Evolutionary conservation across 805 yeast species (phyloP).

Genomic region (Zygosaccharomyces kombuchaensis): DNA sequence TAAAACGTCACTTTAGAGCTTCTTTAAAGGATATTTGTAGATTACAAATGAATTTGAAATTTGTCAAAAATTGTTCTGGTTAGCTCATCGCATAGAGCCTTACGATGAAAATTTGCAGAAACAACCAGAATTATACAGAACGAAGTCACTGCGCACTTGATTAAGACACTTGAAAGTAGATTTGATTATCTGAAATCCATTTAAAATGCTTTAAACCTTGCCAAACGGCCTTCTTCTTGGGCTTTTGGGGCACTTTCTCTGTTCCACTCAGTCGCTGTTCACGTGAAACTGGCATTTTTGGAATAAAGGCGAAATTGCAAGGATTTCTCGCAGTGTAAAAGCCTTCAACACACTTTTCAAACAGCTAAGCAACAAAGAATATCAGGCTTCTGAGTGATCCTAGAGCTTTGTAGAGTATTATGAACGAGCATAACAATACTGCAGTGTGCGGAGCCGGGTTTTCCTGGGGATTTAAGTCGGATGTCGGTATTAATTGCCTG

Average conservation of each 20-base stretch:
- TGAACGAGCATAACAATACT: constrained; percentile 3
- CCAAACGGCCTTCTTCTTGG: neutral
- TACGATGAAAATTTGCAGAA: constrained; percentile 5
- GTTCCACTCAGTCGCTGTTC: neutral
- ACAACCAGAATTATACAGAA: neutral
- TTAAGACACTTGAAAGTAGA: neutral
- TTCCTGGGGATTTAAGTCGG: constrained; percentile 17
- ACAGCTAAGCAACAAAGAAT: neutral
- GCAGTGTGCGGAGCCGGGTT: constrained; percentile 13
- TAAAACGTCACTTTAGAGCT: neutral
- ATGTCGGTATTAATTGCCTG: constrained; percentile 4
- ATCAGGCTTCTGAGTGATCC: neutral
- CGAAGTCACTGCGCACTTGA: neutral
- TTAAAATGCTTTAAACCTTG: neutral
- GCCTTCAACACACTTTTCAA: neutral
- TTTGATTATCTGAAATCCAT: neutral
- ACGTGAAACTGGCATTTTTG: neutral
- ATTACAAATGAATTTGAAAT: neutral
- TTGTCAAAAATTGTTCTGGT: constrained; percentile 3
- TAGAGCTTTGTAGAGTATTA: neutral
- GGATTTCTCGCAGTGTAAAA: constrained; percentile 4
- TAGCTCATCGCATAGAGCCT: constrained; percentile 5
- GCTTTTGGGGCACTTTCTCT: neutral
- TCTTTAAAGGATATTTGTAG: neutral
- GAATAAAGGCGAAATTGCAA: constrained; percentile 4